Conservation (phyloP, 805 yeast species). For the Ogataea philodendri region DNA sequence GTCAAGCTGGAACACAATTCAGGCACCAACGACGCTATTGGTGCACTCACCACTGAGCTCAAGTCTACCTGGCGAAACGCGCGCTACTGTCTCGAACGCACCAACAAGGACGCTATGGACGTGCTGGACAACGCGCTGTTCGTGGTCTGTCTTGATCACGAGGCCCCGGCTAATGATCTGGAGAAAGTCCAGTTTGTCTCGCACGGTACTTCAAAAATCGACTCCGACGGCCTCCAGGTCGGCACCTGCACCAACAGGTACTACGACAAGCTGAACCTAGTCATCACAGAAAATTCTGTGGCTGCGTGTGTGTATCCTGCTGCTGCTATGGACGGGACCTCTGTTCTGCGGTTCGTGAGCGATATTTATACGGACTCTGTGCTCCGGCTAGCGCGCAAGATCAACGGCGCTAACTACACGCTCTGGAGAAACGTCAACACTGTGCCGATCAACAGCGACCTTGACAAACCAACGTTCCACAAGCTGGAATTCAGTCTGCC, state of each 20-base stretch:
- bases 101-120: slow-evolving; percentile 38
- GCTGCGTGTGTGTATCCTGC: slow-evolving; percentile 63
- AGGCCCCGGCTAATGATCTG: slow-evolving; percentile 44
- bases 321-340: slow-evolving; percentile 56
- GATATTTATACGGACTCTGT: slow-evolving; percentile 60
- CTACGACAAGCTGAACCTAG: slow-evolving; percentile 57
- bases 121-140: slow-evolving; percentile 50
- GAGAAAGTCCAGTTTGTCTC: slow-evolving; percentile 49
- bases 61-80: slow-evolving; percentile 48
- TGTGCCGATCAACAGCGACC: slow-evolving; percentile 33
- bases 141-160: slow-evolving; percentile 49
- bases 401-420: slow-evolving; percentile 56
- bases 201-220: slow-evolving; percentile 49
- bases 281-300: slow-evolving; percentile 53
- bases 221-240: slow-evolving; percentile 46
- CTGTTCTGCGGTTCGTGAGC: slow-evolving; percentile 53
- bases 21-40: slow-evolving; percentile 46
- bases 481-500: slow-evolving; percentile 39
- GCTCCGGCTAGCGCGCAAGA: slow-evolving; percentile 53
- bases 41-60: slow-evolving; percentile 54
- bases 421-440: slow-evolving; percentile 45
- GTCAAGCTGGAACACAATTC: slow-evolving; percentile 36
- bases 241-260: slow-evolving; percentile 60
- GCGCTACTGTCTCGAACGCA: slow-evolving; percentile 39
- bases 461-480: slow-evolving; percentile 37